Conservation (phyloP, 2,329 filamentous ascomycete genomes). For the Fusarium sp. region DNA sequence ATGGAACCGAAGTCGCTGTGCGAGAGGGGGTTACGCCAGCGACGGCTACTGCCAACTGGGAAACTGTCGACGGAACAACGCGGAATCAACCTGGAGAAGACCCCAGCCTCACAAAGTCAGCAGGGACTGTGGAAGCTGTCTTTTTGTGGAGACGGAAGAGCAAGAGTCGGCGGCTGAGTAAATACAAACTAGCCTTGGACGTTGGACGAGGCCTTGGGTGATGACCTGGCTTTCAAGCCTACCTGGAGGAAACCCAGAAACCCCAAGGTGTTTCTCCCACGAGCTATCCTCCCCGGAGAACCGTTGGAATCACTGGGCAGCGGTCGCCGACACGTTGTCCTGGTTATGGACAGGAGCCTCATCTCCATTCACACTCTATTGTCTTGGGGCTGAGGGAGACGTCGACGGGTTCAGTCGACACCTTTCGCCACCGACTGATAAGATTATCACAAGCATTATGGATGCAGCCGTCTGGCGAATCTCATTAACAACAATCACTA, state of each 20-base stretch:
- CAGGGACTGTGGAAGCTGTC: background rate
- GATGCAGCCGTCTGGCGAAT: background rate
- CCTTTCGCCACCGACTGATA: background rate
- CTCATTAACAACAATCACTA: background rate
- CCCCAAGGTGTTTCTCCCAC: no score
- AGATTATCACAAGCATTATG: background rate
- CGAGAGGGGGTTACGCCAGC: background rate
- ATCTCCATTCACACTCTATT: background rate
- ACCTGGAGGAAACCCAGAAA: background rate
- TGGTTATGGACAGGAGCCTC: no score
- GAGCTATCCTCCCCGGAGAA: no score
- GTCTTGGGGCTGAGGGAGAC: background rate
- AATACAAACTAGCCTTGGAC: background rate
- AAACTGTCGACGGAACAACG: background rate
- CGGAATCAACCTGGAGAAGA: background rate
- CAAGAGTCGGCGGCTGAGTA: background rate
- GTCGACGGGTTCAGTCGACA: background rate
- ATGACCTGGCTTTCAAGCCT: no score
- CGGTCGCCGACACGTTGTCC: no score
- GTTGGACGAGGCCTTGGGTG: no score
- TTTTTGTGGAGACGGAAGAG: background rate
- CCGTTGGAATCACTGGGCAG: no score
- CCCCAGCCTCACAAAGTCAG: background rate
- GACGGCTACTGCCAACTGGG: background rate
- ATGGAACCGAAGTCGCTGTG: background rate